Evolutionary conservation across 306 rosid species (phyloP).

Genomic region (Arachis hypogaea): DNA sequence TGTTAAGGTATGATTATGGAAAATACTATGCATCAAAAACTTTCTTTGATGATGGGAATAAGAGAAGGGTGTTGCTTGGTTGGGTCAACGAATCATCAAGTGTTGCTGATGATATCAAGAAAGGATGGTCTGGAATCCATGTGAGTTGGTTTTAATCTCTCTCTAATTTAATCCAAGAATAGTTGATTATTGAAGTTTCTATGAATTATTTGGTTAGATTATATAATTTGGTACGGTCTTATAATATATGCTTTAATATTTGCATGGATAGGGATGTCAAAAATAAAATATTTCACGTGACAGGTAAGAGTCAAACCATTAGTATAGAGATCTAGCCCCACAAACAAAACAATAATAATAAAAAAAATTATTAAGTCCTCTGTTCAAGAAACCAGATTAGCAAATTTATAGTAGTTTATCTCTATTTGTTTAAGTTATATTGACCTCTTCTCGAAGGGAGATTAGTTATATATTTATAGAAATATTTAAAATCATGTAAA

Average conservation of each 20-base stretch:
- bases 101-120: constrained; percentile 56
- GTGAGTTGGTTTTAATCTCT: constrained; percentile 44
- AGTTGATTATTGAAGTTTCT: background rate
- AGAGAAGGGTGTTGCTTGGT: constrained; percentile 73
- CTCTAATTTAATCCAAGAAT: background rate
- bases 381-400: no score
- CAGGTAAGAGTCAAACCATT: constrained; percentile 31
- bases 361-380: no score
- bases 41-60: constrained; percentile 60
- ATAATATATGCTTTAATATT: constrained; percentile 9
- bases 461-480: no score
- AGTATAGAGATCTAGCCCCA: constrained; percentile 7
- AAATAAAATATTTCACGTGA: background rate
- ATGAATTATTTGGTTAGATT: background rate
- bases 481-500: no score
- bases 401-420: no score
- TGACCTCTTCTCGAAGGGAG: no score
- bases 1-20: constrained; percentile 82
- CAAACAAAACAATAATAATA: background rate
- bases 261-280: no score
- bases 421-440: no score
- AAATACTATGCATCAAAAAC: constrained; percentile 92
- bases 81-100: constrained; percentile 87
- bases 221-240: background rate
- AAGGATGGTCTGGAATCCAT: constrained; percentile 92